These are phyloP conservation scores for Chaetomium globosum DNA, from an alignment of 2,329 filamentous ascomycete species.

Conservation along the genomic window DNA sequence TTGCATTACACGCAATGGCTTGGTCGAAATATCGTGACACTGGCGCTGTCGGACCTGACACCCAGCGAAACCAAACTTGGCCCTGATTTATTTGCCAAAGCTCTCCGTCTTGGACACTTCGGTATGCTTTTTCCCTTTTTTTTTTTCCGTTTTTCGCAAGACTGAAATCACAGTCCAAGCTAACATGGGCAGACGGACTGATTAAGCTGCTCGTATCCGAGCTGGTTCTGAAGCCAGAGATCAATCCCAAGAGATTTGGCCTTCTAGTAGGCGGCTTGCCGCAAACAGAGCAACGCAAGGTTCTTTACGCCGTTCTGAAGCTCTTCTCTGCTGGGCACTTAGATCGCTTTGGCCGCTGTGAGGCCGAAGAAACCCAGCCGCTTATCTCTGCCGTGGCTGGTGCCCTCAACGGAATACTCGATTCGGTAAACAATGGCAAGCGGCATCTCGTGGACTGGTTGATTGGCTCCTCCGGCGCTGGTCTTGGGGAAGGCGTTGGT, in stretches of 20 bases:
- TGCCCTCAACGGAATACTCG: slow-evolving; percentile 56
- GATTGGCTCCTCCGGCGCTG: slow-evolving; percentile 63
- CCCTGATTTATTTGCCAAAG: slow-evolving; percentile 57
- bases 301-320: slow-evolving; percentile 47
- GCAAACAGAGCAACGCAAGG: slow-evolving; percentile 49
- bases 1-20: slow-evolving; percentile 71
- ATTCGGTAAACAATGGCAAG: slow-evolving; percentile 52
- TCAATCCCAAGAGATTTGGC: slow-evolving; percentile 39
- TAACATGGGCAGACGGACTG: slow-evolving; percentile 46
- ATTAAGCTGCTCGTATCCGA: slow-evolving; percentile 44
- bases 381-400: slow-evolving; percentile 61
- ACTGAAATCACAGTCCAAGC: background rate
- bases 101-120: slow-evolving; percentile 71
- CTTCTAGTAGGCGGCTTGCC: slow-evolving; percentile 45
- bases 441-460: slow-evolving; percentile 66
- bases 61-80: slow-evolving; percentile 47
- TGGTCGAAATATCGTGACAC: slow-evolving; percentile 62
- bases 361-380: slow-evolving; percentile 38
- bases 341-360: slow-evolving; percentile 41
- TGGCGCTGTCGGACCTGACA: slow-evolving; percentile 39
- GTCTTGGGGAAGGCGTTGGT: slow-evolving; percentile 63
- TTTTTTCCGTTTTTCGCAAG: background rate
- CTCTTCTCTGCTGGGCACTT: slow-evolving; percentile 53
- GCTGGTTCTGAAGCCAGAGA: slow-evolving; percentile 42
- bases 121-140: slow-evolving; percentile 52